Evolutionary conservation across 108 stramenopile genomes (phyloP).

Genomic region (Nannochloropsis oceanica): DNA sequence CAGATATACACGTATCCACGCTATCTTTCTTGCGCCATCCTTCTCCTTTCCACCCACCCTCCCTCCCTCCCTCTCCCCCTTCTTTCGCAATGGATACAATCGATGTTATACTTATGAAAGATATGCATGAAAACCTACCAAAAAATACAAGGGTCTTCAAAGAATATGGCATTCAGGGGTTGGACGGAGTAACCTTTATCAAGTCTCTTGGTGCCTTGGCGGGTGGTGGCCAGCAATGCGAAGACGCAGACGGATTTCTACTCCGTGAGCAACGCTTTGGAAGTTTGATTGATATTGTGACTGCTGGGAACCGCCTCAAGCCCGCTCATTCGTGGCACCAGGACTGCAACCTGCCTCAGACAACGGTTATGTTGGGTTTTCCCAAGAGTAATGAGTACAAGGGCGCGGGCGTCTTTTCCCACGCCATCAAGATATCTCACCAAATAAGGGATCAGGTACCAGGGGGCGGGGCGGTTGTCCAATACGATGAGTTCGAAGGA

Average conservation of each 20-base stretch:
- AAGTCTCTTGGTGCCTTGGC: background rate
- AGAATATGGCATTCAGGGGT: background rate
- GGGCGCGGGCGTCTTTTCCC: background rate
- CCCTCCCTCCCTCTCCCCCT: no score
- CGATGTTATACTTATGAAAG: no score
- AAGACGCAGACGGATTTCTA: background rate
- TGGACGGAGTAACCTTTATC: background rate
- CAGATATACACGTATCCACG: no score
- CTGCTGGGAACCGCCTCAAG: background rate
- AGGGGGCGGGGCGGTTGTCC: background rate
- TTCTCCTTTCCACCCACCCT: no score
- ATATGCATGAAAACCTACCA: no score
- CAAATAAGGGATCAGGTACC: background rate
- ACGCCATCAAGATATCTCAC: background rate
- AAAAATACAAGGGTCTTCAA: background rate
- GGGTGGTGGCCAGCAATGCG: background rate
- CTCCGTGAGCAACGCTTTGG: background rate
- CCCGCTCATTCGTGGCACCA: background rate
- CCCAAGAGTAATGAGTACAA: background rate
- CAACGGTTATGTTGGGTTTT: background rate
- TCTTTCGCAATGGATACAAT: no score
- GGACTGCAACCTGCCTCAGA: background rate
- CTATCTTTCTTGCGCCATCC: no score
- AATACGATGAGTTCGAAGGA: background rate
- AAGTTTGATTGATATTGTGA: background rate